Base-by-base conservation (phyloP, 1,139 yeast genomes). In the Yamadazyma dushanensis region DNA sequence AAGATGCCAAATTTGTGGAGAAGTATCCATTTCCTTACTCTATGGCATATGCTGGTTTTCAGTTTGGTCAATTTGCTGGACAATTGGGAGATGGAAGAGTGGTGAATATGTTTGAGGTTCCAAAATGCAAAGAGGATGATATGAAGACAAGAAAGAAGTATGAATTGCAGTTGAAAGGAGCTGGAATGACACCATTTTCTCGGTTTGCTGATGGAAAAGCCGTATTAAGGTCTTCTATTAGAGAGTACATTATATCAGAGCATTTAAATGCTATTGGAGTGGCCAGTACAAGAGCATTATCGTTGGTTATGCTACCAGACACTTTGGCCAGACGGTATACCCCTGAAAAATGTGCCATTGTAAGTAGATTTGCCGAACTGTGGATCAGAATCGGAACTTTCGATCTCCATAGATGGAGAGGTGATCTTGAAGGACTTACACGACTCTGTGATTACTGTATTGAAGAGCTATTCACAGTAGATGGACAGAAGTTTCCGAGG, bases 121-220 rank as follows among this genome's bases (percentile, higher is more conserved):
- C 71, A 5, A 66, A 66, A 44, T 31, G 45, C 3, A 70, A 67
- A 35, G 8, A 24, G 3, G 34, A 34, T 3, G 51, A 45, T 32
- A 30, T 36, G 2, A 22, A 21, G n/a, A 60, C 68, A 41, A 46
- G 75, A 16, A 39, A 38, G 1, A 57, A 56, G 29, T 82, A 73
- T 48, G 95, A 86, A 49, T 43, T 90, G 3, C 97, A 92, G 60
- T 61, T 90, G 43, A 92, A 90, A 60, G 98, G 98, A 0, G 80
- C 94, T 1, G 98, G 98, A 0, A 65, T 77, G 52, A 90, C 97
- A 0, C 97, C 97, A 1, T 92, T 73, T 56, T 85, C 96, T 0
- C 70, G 98, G 39, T 90, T 90, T 70, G 97, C 97, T 0, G 98
- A 92, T 59, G 98, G 98, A 2, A 89, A 88, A 52, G 97, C 97